Base-by-base conservation (phyloP, 371 early-diverging fungal species). In the Lichtheimia corymbifera region DNA sequence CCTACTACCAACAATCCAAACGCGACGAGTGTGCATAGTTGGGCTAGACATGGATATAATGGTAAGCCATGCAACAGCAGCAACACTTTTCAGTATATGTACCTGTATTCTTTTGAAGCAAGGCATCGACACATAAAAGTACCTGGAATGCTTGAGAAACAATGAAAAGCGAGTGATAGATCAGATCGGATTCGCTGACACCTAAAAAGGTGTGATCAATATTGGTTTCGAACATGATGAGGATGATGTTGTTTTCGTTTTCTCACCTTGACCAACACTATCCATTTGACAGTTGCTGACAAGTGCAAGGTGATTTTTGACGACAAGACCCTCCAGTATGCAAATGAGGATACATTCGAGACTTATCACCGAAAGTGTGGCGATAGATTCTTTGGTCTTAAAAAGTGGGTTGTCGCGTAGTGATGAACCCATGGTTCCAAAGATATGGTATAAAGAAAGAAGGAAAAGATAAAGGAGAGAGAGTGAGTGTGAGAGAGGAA, bases 171-270 rank as follows among this genome's bases (percentile, higher is more conserved):
- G 70, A 64, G 52, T 80, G 80, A 50, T 80, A 80, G 27, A 80
- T 80, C 30, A 80, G 62, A 65, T 80, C 80, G 13, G 80, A 77
- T 54, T 77, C 77, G 27, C 77, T 77, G 24, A 77, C 74, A 61
- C 77, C 77, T 74, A 54, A 20, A 47, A 4, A 43, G 24, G 43
- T 22, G 14, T 59, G 35, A 14, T 12, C 15, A 17, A 41, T 22
- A 55, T 7, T n/a, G 12, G 14, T 15, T 9, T 30, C 28, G 47
- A 13, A 24, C 22, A 30, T 22, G 18, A 28, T 13, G 18, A 14
- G 5, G 15, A 24, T 14, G 25, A 14, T 51, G 11, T 17, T 59
- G 15, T 35, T 27, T 17, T 22, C 17, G 3, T 12, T 30, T 17
- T 15, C 50, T 11, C 60, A 68, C 72, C 71, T 63, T 62, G 40